phyloP scores from a whole-genome alignment of 495 filamentous ascomycete species.

The Aspergillus nidulans region DNA sequence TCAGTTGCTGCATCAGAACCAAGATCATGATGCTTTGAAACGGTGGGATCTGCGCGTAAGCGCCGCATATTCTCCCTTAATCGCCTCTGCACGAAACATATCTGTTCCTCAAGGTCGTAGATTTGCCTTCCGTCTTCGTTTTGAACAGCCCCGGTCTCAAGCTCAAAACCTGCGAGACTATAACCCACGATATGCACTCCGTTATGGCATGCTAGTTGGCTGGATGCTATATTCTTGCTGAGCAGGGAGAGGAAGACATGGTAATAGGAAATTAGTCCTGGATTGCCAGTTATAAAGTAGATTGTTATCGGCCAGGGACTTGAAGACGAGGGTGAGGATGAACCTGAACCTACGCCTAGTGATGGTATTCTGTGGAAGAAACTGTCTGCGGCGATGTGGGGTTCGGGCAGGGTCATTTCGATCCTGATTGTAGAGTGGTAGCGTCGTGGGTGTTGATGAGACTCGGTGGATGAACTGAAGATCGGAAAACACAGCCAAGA shows the following conservation, averaged over 20 bases:
- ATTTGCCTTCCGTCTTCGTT: neutral
- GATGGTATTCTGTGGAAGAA: constrained; percentile 28
- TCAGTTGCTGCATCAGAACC: neutral
- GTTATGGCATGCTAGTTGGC: neutral
- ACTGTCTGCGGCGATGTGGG: constrained; percentile 28
- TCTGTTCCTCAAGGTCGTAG: constrained; percentile 58
- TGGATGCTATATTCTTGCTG: constrained; percentile 14
- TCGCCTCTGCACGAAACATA: constrained; percentile 39
- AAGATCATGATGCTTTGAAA: no score
- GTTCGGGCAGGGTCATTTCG: constrained; percentile 7
- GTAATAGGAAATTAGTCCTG: constrained; percentile 82
- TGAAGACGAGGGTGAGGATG: constrained; percentile 5
- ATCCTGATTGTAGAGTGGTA: neutral
- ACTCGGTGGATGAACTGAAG: neutral
- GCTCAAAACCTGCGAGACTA: constrained; percentile 68
- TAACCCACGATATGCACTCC: constrained; percentile 56
- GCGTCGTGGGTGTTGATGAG: neutral
- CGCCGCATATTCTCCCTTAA: constrained; percentile 6
- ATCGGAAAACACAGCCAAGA: neutral
- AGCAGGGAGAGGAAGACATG: constrained; percentile 60
- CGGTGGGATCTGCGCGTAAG: neutral
- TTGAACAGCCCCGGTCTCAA: neutral
- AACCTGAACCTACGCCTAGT: no score
- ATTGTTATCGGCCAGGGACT: constrained; percentile 27
- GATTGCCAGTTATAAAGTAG: constrained; percentile 82